Percentiles rank a stretch among this genome's conserved stretches.
These are phyloP conservation scores for Dioszegia hungarica DNA, from an alignment of 768 basidiomycete genomes.

Conservation along the genomic window DNA sequence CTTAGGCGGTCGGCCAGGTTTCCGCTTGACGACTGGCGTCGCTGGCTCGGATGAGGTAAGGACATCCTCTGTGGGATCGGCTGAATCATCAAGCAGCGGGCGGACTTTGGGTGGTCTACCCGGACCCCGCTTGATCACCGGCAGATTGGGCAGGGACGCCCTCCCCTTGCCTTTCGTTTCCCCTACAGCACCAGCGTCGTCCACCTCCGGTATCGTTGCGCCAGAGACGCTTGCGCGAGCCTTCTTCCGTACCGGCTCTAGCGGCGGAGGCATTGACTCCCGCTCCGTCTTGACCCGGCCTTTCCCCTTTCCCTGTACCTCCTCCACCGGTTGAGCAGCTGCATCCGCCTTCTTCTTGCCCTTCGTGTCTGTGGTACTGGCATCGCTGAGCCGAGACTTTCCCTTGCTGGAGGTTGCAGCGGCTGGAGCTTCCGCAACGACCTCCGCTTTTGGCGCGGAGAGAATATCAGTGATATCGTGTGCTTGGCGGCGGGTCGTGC, in stretches of 20 bases:
- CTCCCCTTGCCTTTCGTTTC: neutral
- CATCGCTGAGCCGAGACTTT: neutral
- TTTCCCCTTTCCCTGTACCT: slow-evolving; percentile 19
- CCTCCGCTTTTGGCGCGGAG: slow-evolving; percentile 10
- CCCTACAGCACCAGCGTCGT: too few relatives aligned
- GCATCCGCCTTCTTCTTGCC: slow-evolving; percentile 12
- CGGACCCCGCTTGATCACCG: neutral
- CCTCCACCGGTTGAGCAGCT: neutral
- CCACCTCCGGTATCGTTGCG: neutral
- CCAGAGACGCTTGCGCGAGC: neutral
- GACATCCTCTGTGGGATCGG: too few relatives aligned
- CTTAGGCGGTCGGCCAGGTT: slow-evolving; percentile 15
- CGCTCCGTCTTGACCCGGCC: slow-evolving; percentile 7
- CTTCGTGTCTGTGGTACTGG: neutral
- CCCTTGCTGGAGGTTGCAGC: neutral
- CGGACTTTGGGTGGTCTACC: slow-evolving; percentile 2
- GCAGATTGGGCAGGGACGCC: slow-evolving; percentile 6
- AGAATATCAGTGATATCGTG: slow-evolving; percentile 34
- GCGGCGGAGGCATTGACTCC: slow-evolving; percentile 6
- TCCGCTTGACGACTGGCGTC: slow-evolving; percentile 2
- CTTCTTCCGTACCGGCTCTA: neutral
- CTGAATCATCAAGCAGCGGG: neutral
- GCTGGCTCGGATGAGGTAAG: too few relatives aligned
- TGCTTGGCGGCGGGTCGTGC: slow-evolving; percentile 38
- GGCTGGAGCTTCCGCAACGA: too few relatives aligned